phyloP scores from a whole-genome alignment of 108 stramenopile genomes.

The Skeletonema potamos region DNA sequence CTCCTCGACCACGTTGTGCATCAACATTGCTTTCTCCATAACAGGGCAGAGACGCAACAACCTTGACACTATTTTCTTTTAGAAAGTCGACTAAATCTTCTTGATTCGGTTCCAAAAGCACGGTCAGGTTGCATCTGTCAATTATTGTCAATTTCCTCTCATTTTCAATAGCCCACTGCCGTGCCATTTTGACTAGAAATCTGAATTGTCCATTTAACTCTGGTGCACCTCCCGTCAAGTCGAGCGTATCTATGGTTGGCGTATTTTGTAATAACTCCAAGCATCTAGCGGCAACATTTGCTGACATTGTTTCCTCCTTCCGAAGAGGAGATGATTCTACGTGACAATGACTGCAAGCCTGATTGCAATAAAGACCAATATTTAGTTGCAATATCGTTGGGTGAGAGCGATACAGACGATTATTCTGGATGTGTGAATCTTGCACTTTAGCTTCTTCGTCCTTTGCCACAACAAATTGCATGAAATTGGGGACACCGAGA shows the following conservation, averaged over 20 bases:
- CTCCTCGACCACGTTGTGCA: conserved; percentile 92
- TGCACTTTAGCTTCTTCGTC: conserved; percentile 4
- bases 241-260: conserved; percentile 85
- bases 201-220: conserved; percentile 93
- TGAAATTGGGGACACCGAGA: conserved; percentile 82
- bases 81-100: conserved; percentile 93
- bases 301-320: conserved; percentile 83
- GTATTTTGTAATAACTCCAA: conserved; percentile 74
- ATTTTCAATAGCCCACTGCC: conserved; percentile 61
- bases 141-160: conserved; percentile 80
- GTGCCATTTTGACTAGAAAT: conserved; percentile 83
- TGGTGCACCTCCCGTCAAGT: conserved; percentile 97
- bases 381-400: conserved; percentile 92
- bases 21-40: conserved; percentile 94
- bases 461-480: conserved; percentile 61
- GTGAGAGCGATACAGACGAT: conserved; percentile 24
- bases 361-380: conserved; percentile 98
- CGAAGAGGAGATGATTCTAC: conserved; percentile 94
- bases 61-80: conserved; percentile 82
- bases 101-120: conserved; percentile 93
- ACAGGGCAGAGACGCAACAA: conserved; percentile 93
- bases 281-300: conserved; percentile 88
- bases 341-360: conserved; percentile 92
- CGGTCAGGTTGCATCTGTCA: conserved; percentile 97
- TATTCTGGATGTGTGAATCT: conserved; percentile 5